Evolutionary conservation across 2,329 filamentous ascomycete genomes (phyloP), one percentile per base, ranked within the genome.

Genomic region (Atkinsonella hypoxylon): DNA sequence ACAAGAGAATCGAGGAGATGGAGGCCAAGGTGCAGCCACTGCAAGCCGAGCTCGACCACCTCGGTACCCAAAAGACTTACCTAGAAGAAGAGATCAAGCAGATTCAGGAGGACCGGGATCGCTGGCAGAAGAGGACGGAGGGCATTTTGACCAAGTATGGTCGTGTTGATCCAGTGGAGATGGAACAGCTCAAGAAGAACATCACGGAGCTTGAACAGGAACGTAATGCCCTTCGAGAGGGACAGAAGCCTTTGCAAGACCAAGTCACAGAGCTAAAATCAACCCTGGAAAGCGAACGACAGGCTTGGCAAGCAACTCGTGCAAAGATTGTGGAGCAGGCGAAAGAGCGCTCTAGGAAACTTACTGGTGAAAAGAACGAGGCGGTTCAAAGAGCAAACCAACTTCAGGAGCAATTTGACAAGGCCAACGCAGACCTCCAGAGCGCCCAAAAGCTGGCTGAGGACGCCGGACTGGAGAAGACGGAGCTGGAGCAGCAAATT

Each of bases 121-220:
- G 88, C 52, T 96, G 91, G 87, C 89, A 95, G 68, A 91, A 96
- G 73, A 85, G 93, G 22, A 94, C 89, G 1, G 89, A 97, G 63
- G 88, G 94, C 58, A 96, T 98, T 54, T 79, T 98, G 47, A 89
- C 89, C 57, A 96, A 95, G 64, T 96, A 97, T 62, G 90, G 95
- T 58, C 87, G 91, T 51, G 88, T 94, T 48, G 93, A 98, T 62
- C 91, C 93, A 42, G 88, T 87, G 3, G 91, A 97, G 62, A 79
- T 96, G 63, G 91, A 97, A 59, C 83, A 85, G 53, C 77, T 98
- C 52, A 95, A 93, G 70, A 81, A 86, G 62, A 83, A 83, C 53
- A 79, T 96, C 49, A 70, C 80, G 7, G 70, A 70, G 1, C 69
- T 90, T 11, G 76, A 88, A 62, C 70, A 73, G 31, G 85, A 90